Evolutionary conservation across 2,329 filamentous ascomycete genomes (phyloP), one percentile per base, ranked within the genome.

Genomic region (Aspergillus vadensis): DNA sequence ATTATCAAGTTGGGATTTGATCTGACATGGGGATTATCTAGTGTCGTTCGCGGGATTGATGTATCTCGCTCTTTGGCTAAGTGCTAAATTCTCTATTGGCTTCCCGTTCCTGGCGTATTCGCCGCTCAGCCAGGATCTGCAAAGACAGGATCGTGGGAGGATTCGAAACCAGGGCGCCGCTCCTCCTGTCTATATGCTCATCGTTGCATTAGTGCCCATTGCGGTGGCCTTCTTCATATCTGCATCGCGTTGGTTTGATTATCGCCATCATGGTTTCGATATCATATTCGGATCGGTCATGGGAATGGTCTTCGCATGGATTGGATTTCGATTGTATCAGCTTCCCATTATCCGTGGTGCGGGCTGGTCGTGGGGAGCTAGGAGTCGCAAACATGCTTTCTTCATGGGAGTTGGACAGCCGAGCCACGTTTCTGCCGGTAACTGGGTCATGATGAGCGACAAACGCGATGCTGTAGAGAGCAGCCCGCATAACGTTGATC

Each of bases 251-350:
- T 98, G 89, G 85, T 92, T 89, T 61, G 89, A 97, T 75, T 96
- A 89, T 79, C 87, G 91, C 41, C 94, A 98, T 75, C 91, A 94
- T 73, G 92, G 89, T n/a, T 94, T 97, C 73, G 94, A 98, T 66
- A 91, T 97, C 65, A 78, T 97, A 2, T 91, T 90, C 64, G 94
- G 94, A n/a, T 90, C 88, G 58, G 66, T 90, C 12, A 89, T 97
- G 63, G 94, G 94, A 8, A 83, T 88, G 14, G 77, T 87, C 48
- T 85, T 85, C 39, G 85, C 91, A 19, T 88, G 88, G 73, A 87
- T 94, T 67, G 85, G 88, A 3, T 97, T 97, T 80, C 83, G 90
- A 23, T 91, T 89, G 79, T 97, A 97, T 72, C 92, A 97, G 72
- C 79, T 95, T 9, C 91, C 92, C 0, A 87, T 96, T 63, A 81